phyloP scores from a whole-genome alignment of 768 basidiomycete species.

The Sarcodon sp. region DNA sequence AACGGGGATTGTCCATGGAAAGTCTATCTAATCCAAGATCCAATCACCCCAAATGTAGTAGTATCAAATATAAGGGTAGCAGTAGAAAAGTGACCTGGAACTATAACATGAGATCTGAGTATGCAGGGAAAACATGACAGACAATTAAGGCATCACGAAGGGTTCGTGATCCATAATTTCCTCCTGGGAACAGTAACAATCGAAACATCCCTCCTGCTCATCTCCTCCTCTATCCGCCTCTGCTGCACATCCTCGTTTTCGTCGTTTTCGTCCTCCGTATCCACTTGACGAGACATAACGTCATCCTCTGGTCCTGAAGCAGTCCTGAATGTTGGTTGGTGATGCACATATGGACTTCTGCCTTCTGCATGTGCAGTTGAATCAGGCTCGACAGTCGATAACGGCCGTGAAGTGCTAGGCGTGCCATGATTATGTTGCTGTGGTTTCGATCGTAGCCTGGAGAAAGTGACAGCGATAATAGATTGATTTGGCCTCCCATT shows the following conservation, averaged over 20 bases:
- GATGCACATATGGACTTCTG: slow-evolving; percentile 55
- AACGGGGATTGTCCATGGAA: too few species aligned
- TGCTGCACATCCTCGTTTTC: slow-evolving; percentile 66
- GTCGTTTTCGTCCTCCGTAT: slow-evolving; percentile 43
- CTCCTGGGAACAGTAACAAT: slow-evolving; percentile 67
- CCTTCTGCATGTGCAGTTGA: slow-evolving; percentile 18
- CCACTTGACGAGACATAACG: slow-evolving; percentile 24
- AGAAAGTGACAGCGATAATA: slow-evolving; percentile 35
- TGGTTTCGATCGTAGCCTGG: slow-evolving; percentile 26
- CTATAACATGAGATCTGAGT: slow-evolving; percentile 1
- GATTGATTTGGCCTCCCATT: slow-evolving; percentile 43
- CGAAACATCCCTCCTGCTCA: slow-evolving; percentile 72
- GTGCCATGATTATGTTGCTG: slow-evolving; percentile 13
- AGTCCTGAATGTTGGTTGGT: slow-evolving; percentile 46
- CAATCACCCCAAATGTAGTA: not conserved
- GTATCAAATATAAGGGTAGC: slow-evolving; percentile 4
- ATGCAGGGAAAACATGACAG: too few species aligned
- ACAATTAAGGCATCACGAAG: slow-evolving; percentile 21
- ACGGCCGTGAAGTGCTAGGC: slow-evolving; percentile 24
- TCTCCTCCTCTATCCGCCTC: slow-evolving; percentile 69
- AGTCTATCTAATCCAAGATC: too few species aligned
- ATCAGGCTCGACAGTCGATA: slow-evolving; percentile 26
- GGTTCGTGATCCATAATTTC: slow-evolving; percentile 64
- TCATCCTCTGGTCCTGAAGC: slow-evolving; percentile 28
- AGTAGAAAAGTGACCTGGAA: slow-evolving; percentile 14